These are phyloP conservation scores for Actinomortierella wolfii DNA, from an alignment of 371 early-diverging fungal genomes.

Conservation along the genomic window DNA sequence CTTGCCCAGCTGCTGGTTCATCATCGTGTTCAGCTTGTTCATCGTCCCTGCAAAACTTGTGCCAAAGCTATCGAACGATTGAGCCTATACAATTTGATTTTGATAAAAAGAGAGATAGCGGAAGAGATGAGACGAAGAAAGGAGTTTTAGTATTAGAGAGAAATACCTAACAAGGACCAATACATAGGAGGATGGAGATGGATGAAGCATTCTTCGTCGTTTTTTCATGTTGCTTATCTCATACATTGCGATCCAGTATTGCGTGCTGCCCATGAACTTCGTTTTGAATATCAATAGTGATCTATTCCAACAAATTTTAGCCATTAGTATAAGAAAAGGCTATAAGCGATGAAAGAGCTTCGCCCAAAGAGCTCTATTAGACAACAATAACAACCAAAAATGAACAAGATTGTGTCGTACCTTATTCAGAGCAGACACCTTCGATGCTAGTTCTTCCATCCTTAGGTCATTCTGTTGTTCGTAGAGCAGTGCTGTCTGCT, in stretches of 20 bases:
- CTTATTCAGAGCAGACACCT: slow-evolving; percentile 41
- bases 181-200: neutral
- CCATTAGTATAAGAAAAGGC: neutral
- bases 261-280: slow-evolving; percentile 44
- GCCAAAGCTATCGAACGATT: slow-evolving; percentile 33
- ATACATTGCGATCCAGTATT: slow-evolving; percentile 43
- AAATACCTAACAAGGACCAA: neutral
- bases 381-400: too few relatives aligned
- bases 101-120: too few relatives aligned
- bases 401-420: slow-evolving; percentile 3
- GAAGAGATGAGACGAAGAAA: too few relatives aligned
- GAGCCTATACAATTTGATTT: too few relatives aligned
- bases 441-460: slow-evolving; percentile 47
- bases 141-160: neutral
- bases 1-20: slow-evolving; percentile 31
- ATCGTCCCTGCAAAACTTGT: slow-evolving; percentile 31
- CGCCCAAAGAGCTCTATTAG: neutral
- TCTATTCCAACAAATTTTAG: too few relatives aligned
- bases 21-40: slow-evolving; percentile 43
- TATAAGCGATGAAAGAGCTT: neutral
- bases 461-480: slow-evolving; percentile 45
- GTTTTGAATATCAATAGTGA: slow-evolving; percentile 42
- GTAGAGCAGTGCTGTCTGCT: slow-evolving; percentile 40
- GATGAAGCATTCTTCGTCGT: neutral
- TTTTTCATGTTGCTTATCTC: neutral